Conservation (phyloP, 768 basidiomycete species). For the Trametes maxima region DNA sequence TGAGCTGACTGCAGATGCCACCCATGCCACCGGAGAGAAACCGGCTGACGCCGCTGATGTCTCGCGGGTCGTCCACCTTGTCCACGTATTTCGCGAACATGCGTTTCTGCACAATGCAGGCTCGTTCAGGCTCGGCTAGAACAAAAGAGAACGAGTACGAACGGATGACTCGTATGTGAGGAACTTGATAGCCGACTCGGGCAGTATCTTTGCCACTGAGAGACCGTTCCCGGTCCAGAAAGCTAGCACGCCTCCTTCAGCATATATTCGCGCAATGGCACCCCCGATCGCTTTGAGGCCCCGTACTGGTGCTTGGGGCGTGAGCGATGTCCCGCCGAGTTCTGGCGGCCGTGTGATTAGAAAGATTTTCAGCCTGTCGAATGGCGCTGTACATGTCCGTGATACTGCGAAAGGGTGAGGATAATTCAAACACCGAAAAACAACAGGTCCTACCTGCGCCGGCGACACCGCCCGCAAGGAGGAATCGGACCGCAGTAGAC, state of each 20-base stretch:
- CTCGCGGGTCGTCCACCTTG: slow-evolving; percentile 81
- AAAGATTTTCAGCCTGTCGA: slow-evolving; percentile 95
- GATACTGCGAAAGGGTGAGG: slow-evolving; percentile 61
- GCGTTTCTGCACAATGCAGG: slow-evolving; percentile 66
- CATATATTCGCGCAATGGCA: slow-evolving; percentile 81
- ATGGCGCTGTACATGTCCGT: slow-evolving; percentile 94
- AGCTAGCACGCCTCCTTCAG: slow-evolving; percentile 83
- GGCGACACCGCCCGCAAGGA: slow-evolving; percentile 92
- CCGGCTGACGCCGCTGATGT: slow-evolving; percentile 89
- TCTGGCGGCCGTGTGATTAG: slow-evolving; percentile 88
- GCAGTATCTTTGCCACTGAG: slow-evolving; percentile 94
- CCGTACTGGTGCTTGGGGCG: slow-evolving; percentile 46
- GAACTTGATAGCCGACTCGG: slow-evolving; percentile 99
- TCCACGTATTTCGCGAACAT: slow-evolving; percentile 93
- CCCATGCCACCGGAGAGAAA: slow-evolving; percentile 96
- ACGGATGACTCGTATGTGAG: slow-evolving; percentile 93
- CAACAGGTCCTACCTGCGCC: slow-evolving; percentile 73
- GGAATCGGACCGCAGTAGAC: slow-evolving; percentile 80
- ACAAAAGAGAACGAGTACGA: slow-evolving; percentile 33
- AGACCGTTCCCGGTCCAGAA: slow-evolving; percentile 99
- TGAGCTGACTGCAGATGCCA: slow-evolving; percentile 90
- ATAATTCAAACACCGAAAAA: background rate
- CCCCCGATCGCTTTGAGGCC: slow-evolving; percentile 66
- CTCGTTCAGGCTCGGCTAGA: background rate
- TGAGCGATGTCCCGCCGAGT: slow-evolving; percentile 55